These are phyloP conservation scores for Wickerhamiella alocasiicola DNA, from an alignment of 805 yeast genomes.

Conservation along the genomic window DNA sequence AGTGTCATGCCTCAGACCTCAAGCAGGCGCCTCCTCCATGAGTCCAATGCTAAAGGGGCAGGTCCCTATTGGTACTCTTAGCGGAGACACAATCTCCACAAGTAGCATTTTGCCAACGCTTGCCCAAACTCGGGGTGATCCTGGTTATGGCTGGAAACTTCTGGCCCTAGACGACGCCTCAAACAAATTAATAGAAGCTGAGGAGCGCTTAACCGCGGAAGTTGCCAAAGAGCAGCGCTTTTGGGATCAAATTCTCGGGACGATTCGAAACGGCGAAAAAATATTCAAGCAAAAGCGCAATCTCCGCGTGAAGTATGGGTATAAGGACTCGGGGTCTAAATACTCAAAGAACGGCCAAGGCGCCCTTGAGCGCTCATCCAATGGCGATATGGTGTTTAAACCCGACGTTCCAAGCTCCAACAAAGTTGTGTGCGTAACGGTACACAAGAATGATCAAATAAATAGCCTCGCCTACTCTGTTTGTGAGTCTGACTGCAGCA, in stretches of 20 bases:
- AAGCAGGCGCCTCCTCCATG: constrained; percentile 76
- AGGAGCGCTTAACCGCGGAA: constrained; percentile 40
- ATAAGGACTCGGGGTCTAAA: constrained; percentile 77
- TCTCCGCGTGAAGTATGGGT: constrained; percentile 80
- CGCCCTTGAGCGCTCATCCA: constrained; percentile 20
- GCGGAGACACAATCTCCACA: constrained; percentile 2
- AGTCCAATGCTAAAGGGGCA: constrained; percentile 27
- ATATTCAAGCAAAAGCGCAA: constrained; percentile 50
- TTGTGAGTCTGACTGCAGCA: constrained; percentile 28
- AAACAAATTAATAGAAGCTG: constrained; percentile 38
- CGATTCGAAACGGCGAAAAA: constrained; percentile 41
- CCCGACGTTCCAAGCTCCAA: constrained; percentile 29
- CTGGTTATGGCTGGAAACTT: constrained; percentile 76
- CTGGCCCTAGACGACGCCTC: constrained; percentile 51
- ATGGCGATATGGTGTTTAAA: constrained; percentile 35
- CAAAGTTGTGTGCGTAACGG: constrained; percentile 46
- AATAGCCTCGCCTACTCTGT: constrained; percentile 30
- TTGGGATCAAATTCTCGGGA: constrained; percentile 43
- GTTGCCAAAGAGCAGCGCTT: constrained; percentile 50
- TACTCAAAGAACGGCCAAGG: constrained; percentile 70
- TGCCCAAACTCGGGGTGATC: constrained; percentile 16
- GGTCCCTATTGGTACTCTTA: constrained; percentile 19
- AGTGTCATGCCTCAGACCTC: constrained; percentile 69
- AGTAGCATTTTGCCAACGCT: constrained; percentile 3
- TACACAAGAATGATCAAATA: constrained; percentile 35